Evolutionary conservation across 1,284 basidiomycete species (phyloP).

Genomic region (Anthracocystis walkeri): DNA sequence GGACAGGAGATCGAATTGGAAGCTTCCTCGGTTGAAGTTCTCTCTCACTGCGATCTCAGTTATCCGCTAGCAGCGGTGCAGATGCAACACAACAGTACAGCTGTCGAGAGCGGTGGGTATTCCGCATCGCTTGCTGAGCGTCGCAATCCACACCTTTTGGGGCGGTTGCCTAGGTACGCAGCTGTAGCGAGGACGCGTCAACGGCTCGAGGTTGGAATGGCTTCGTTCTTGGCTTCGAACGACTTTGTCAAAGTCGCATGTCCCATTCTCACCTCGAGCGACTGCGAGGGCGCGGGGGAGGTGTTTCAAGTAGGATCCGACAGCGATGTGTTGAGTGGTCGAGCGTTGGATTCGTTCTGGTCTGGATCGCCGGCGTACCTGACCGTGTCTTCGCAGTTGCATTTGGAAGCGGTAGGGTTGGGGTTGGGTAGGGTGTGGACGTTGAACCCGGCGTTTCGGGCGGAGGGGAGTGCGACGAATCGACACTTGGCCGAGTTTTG

Average conservation of each 20-base stretch:
- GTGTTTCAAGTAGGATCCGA: constrained; percentile 80
- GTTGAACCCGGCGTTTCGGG: constrained; percentile 90
- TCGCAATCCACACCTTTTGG: constrained; percentile 53
- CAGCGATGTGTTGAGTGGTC: constrained; percentile 30
- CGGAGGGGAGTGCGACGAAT: constrained; percentile 86
- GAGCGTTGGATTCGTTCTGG: constrained; percentile 48
- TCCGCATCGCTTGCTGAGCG: constrained; percentile 41
- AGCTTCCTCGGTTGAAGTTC: constrained; percentile 24
- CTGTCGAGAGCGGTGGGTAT: constrained; percentile 17
- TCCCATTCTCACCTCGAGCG: constrained; percentile 87
- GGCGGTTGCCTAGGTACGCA: constrained; percentile 39
- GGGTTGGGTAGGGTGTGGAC: constrained; percentile 88
- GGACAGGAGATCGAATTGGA: constrained; percentile 60
- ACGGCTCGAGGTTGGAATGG: constrained; percentile 48
- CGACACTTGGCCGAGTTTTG: constrained; percentile 97
- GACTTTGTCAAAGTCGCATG: constrained; percentile 85
- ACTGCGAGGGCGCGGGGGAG: constrained; percentile 98
- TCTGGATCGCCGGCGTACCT: constrained; percentile 77
- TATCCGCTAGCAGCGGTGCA: constrained; percentile 36
- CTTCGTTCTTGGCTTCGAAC: constrained; percentile 64
- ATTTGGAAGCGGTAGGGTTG: constrained; percentile 84
- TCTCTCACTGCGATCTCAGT: constrained; percentile 49
- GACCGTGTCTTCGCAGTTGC: constrained; percentile 93
- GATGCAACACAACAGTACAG: constrained; percentile 32
- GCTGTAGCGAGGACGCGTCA: constrained; percentile 44